Evolutionary conservation across 805 yeast genomes (phyloP).

Genomic region (Myxozyma mucilagina): DNA sequence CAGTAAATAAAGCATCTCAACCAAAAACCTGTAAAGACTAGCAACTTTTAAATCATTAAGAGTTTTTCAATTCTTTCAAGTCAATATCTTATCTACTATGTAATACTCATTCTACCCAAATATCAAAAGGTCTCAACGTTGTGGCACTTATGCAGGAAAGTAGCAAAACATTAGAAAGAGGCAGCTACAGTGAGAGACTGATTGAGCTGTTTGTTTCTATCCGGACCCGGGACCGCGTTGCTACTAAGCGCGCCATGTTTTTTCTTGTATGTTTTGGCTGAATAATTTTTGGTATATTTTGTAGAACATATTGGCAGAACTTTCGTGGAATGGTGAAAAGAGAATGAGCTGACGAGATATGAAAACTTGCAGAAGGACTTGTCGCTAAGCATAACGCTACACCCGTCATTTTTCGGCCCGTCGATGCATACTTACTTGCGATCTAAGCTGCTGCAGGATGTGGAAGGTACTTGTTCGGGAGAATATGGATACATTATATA

Average conservation of each 20-base stretch:
- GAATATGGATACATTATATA: conserved; percentile 97
- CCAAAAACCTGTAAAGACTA: too few relatives aligned
- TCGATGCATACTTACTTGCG: conserved; percentile 93
- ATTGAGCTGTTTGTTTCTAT: neutral
- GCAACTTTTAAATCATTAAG: too few relatives aligned
- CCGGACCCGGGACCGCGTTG: neutral
- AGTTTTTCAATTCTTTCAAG: too few relatives aligned
- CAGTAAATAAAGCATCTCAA: too few relatives aligned
- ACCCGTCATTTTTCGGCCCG: conserved; percentile 97
- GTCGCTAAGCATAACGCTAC: conserved; percentile 86
- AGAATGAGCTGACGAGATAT: neutral
- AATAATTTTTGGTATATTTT: neutral
- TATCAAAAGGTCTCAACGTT: neutral
- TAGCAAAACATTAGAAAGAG: neutral
- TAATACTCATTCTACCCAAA: neutral
- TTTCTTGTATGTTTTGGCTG: conserved; percentile 16
- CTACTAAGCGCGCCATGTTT: conserved; percentile 11
- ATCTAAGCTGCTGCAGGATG: conserved; percentile 88
- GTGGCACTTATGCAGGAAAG: neutral
- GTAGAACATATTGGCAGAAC: neutral
- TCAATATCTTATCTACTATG: too few relatives aligned
- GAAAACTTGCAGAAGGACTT: conserved; percentile 63
- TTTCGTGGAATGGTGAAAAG: neutral
- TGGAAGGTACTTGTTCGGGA: conserved; percentile 98
- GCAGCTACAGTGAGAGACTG: neutral